Conservation (phyloP, 2,329 filamentous ascomycete species). For the Zasmidium angulare region DNA sequence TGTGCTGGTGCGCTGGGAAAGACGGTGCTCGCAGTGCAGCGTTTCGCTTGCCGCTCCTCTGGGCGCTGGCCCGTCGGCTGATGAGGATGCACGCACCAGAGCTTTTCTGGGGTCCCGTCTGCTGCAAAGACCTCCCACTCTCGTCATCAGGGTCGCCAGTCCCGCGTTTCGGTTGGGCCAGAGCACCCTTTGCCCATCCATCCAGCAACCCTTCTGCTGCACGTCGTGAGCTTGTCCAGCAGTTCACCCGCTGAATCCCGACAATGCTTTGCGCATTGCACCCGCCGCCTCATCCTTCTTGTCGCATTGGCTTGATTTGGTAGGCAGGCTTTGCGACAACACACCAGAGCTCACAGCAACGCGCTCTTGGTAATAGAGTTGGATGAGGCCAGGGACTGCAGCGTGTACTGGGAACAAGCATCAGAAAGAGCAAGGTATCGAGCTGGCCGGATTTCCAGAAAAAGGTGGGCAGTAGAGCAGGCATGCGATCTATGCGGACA, state of each 20-base stretch:
- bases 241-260: neutral
- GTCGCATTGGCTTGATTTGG: neutral
- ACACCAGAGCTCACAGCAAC: neutral
- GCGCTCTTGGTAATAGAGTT: too few relatives aligned
- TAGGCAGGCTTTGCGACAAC: neutral
- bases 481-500: neutral
- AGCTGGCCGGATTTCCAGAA: neutral
- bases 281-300: neutral
- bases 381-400: too few relatives aligned
- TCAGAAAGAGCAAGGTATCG: neutral
- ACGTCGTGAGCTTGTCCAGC: neutral
- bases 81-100: neutral
- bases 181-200: neutral
- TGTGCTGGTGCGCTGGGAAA: neutral
- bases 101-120: neutral
- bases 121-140: neutral
- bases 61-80: neutral
- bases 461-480: neutral
- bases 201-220: neutral
- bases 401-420: neutral
- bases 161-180: neutral
- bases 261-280: neutral
- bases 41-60: neutral
- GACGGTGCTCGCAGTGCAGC: neutral
- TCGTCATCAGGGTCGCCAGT: neutral